Evolutionary conservation across 2,329 filamentous ascomycete genomes (phyloP).

Genomic region (Pyricularia grisea): DNA sequence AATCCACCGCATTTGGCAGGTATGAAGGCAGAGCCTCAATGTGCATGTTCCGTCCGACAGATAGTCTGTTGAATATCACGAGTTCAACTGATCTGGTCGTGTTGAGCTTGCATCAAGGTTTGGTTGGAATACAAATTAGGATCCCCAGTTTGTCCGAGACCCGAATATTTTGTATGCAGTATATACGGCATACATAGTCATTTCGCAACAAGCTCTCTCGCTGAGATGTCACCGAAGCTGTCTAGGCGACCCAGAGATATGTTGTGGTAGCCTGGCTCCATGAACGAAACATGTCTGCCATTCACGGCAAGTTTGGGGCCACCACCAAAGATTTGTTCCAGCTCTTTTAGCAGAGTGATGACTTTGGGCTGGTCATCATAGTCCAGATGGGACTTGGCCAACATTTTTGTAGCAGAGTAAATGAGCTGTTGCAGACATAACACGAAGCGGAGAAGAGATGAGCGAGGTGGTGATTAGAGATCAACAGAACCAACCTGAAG

Average conservation of each 20-base stretch:
- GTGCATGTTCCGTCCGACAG: slow-evolving; percentile 24
- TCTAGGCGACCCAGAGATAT: slow-evolving; percentile 18
- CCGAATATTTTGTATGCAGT: slow-evolving; percentile 31
- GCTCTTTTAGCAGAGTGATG: slow-evolving; percentile 21
- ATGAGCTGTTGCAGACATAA: background rate
- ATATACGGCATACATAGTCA: slow-evolving; percentile 41
- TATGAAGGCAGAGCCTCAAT: slow-evolving; percentile 31
- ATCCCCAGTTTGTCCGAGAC: slow-evolving; percentile 20
- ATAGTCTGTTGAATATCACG: slow-evolving; percentile 38
- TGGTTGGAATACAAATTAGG: slow-evolving; percentile 28
- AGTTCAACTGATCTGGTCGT: slow-evolving; percentile 25
- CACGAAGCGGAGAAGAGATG: background rate
- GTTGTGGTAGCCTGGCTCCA: slow-evolving; percentile 31
- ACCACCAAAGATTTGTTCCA: slow-evolving; percentile 23
- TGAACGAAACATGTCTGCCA: slow-evolving; percentile 27
- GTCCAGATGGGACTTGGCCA: background rate
- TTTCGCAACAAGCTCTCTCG: slow-evolving; percentile 14
- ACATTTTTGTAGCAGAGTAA: background rate
- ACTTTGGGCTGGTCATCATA: background rate
- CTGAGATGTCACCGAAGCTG: slow-evolving; percentile 10
- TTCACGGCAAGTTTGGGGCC: slow-evolving; percentile 27
- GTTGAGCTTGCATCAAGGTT: slow-evolving; percentile 33
- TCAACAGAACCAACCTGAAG: background rate
- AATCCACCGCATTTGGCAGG: slow-evolving; percentile 38
- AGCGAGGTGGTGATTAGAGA: background rate